Percentiles rank a stretch among this genome's conserved stretches.
These are phyloP conservation scores for Cryptomeria japonica DNA, from an alignment of 75 land plant genomes.

Conservation along the genomic window DNA sequence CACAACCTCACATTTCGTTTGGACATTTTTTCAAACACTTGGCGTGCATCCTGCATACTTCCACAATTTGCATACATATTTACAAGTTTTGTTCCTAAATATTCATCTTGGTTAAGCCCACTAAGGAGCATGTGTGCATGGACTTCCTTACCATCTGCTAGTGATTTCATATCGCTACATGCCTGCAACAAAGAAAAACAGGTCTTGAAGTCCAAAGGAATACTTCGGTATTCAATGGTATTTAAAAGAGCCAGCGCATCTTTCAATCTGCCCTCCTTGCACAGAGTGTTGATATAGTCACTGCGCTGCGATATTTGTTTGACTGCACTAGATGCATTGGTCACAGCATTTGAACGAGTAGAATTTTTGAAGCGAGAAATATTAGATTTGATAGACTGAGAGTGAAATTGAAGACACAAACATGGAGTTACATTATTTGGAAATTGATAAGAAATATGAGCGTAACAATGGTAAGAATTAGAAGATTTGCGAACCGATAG, in stretches of 20 bases:
- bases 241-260: not conserved
- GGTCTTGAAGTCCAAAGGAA: not conserved
- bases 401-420: not conserved
- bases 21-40: conserved; percentile 16
- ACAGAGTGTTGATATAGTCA: not conserved
- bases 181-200: conserved; percentile 9
- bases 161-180: conserved; percentile 2
- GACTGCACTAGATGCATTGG: too few species aligned
- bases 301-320: not conserved
- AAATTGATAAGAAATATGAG: not conserved
- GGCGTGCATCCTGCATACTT: conserved; percentile 14
- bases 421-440: not conserved
- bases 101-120: conserved; percentile 13
- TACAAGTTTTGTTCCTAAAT: conserved; percentile 11
- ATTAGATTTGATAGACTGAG: not conserved
- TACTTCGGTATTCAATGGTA: not conserved
- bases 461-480: not conserved
- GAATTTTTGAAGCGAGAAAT: not conserved
- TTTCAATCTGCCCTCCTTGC: conserved; percentile 2
- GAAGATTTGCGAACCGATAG: not conserved
- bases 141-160: conserved; percentile 8
- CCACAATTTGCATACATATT: conserved; percentile 33
- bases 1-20: conserved; percentile 6
- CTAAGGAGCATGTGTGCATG: not conserved
- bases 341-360: not conserved